phyloP scores from a whole-genome alignment of 257 asterid species.

The Linaria vulgaris region DNA sequence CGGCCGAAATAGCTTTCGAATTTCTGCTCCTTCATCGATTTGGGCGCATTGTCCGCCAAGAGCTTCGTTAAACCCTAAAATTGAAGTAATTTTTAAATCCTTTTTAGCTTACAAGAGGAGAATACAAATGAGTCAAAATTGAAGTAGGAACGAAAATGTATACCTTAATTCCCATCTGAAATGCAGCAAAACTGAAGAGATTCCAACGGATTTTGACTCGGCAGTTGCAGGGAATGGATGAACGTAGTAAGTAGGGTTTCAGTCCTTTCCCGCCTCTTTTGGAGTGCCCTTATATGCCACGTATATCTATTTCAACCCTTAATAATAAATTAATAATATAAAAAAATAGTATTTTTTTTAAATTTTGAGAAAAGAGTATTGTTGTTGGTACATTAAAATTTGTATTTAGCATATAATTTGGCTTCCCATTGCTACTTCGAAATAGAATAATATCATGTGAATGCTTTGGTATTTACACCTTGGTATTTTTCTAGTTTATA shows the following conservation, averaged over 20 bases:
- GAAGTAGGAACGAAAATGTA: background rate
- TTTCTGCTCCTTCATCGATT: constrained; percentile 87
- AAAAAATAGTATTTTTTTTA: too few relatives aligned
- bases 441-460: too few relatives aligned
- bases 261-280: constrained; percentile 42
- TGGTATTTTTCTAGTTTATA: too few relatives aligned
- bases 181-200: constrained; percentile 23
- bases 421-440: too few relatives aligned
- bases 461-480: too few relatives aligned
- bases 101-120: background rate
- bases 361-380: too few relatives aligned
- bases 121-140: background rate
- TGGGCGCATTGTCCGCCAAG: constrained; percentile 91
- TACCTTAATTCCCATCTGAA: constrained; percentile 47
- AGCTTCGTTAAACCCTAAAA: constrained; percentile 93
- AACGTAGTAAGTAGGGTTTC: constrained; percentile 29
- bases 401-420: too few relatives aligned
- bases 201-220: background rate
- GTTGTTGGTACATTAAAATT: too few relatives aligned
- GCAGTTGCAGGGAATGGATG: constrained; percentile 7
- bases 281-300: background rate
- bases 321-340: too few relatives aligned
- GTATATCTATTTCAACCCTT: too few relatives aligned
- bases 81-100: background rate
- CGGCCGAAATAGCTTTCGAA: constrained; percentile 96